phyloP scores from a whole-genome alignment of 129 eudicot species.

The Tagetes erecta region DNA sequence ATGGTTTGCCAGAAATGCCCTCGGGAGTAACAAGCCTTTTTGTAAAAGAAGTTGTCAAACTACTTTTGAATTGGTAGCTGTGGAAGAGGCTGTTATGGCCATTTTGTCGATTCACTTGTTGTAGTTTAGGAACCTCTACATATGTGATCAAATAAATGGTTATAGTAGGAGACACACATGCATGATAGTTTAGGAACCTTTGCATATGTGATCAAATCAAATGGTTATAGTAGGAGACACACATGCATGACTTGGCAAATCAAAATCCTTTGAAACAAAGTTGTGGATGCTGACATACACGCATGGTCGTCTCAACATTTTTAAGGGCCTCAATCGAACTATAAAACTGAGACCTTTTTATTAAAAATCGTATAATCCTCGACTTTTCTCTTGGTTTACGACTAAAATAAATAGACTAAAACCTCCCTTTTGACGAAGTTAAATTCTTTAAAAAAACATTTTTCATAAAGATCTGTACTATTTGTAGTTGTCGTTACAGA shows the following conservation, averaged over 20 bases:
- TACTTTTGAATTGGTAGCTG: conserved; percentile 84
- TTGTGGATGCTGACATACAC: conserved; percentile 29
- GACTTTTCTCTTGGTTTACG: no score
- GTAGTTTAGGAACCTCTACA: neutral
- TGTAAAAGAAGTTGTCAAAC: conserved; percentile 51
- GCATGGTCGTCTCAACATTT: neutral
- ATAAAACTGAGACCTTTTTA: no score
- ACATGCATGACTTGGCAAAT: conserved; percentile 25
- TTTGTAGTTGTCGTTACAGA: no score
- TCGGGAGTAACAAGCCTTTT: conserved; percentile 56
- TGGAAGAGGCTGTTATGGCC: conserved; percentile 55
- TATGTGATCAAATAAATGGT: conserved; percentile 25
- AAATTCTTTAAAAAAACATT: no score
- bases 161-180: conserved; percentile 27
- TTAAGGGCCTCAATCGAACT: no score
- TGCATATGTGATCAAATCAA: conserved; percentile 9
- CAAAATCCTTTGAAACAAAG: conserved; percentile 18
- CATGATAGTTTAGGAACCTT: neutral
- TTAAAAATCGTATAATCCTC: no score
- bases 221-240: conserved; percentile 34
- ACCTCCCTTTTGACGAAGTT: no score
- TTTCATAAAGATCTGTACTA: no score
- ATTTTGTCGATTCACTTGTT: conserved; percentile 29
- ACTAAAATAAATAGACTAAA: no score
- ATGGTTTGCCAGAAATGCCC: conserved; percentile 82